These are phyloP conservation scores for Phytophthora idaei DNA, from an alignment of 352 stramenopile species.

Conservation along the genomic window DNA sequence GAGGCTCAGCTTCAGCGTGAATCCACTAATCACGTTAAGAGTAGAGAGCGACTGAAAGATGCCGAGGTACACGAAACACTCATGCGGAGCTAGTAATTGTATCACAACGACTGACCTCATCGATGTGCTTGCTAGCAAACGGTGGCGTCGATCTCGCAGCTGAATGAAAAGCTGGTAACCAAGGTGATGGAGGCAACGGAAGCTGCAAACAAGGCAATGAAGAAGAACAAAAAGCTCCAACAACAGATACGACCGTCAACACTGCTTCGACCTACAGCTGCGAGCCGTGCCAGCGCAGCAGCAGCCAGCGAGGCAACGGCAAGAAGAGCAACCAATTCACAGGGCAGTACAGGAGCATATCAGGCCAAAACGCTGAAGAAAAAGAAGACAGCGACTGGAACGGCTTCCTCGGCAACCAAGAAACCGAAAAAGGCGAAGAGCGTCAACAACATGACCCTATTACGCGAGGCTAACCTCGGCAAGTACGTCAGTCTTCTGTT, in stretches of 20 bases:
- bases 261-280: conserved; percentile 56
- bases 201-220: conserved; percentile 53
- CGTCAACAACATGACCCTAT: conserved; percentile 63
- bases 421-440: conserved; percentile 52
- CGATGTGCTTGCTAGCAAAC: conserved; percentile 48
- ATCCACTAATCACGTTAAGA: conserved; percentile 49
- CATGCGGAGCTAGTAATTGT: neutral
- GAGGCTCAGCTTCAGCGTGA: conserved; percentile 52
- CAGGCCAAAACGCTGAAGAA: conserved; percentile 26
- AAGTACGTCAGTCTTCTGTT: conserved; percentile 45
- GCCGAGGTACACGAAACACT: conserved; percentile 44
- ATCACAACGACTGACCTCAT: neutral
- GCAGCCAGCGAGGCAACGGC: conserved; percentile 14
- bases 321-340: conserved; percentile 25
- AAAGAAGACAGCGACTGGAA: conserved; percentile 26
- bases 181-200: conserved; percentile 72
- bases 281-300: conserved; percentile 50
- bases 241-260: conserved; percentile 56
- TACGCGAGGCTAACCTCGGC: conserved; percentile 70
- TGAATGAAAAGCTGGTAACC: conserved; percentile 74
- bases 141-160: conserved; percentile 61
- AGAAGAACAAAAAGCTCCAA: conserved; percentile 63
- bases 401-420: conserved; percentile 13
- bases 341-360: neutral
- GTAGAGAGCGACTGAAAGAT: conserved; percentile 53